Percentiles rank a stretch among this genome's conserved stretches.
These are phyloP conservation scores for Magnaporthales sp. DNA, from an alignment of 2,329 filamentous ascomycete genomes.

Conservation along the genomic window DNA sequence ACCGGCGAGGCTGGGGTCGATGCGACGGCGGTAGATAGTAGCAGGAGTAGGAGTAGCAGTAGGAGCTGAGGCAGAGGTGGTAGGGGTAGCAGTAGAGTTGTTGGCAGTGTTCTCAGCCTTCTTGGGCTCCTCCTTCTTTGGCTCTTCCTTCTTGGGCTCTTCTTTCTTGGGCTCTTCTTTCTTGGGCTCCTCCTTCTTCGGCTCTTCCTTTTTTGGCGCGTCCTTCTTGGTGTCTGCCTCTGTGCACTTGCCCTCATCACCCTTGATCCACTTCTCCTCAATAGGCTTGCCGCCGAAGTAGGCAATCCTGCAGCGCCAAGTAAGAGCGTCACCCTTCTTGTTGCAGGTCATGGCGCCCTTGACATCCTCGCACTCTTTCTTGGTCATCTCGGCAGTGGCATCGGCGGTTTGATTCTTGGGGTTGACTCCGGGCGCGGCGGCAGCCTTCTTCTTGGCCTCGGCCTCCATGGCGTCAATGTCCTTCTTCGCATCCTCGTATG, in stretches of 20 bases:
- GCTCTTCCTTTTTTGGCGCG: not conserved
- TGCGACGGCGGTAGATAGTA: not conserved
- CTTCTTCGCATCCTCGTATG: not conserved
- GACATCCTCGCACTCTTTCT: not conserved
- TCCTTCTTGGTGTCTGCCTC: not conserved
- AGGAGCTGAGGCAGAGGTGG: not conserved
- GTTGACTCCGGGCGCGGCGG: not conserved
- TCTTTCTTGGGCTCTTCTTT: too few species aligned
- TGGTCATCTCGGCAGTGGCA: not conserved
- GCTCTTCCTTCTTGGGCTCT: too few species aligned
- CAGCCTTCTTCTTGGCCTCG: not conserved
- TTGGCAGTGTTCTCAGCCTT: not conserved
- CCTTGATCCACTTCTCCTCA: conserved; percentile 1
- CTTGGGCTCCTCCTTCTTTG: too few species aligned
- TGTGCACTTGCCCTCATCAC: not conserved
- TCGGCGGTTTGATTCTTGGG: not conserved
- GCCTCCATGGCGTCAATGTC: not conserved
- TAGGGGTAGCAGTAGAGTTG: not conserved
- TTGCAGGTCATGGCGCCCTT: not conserved
- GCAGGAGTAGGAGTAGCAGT: not conserved
- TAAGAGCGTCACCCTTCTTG: not conserved
- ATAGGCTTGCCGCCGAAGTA: not conserved
- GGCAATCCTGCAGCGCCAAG: not conserved
- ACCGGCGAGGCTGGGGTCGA: not conserved
- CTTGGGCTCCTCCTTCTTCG: not conserved